Conservation (phyloP, 2,329 filamentous ascomycete species). For the Penicillium sp. region DNA sequence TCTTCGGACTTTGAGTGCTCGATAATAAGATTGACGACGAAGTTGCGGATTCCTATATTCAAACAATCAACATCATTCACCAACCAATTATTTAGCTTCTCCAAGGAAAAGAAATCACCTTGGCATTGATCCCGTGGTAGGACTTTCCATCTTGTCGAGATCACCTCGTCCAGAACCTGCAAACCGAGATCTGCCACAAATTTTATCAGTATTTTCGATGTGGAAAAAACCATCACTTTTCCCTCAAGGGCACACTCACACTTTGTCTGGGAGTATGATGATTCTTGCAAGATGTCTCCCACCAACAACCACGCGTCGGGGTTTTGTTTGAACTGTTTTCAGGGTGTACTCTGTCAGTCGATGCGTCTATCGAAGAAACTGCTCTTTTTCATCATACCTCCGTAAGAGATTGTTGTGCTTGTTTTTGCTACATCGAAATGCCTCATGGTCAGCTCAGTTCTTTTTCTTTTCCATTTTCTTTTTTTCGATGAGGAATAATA, state of each 20-base stretch:
- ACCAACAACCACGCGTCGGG: constrained; percentile 97
- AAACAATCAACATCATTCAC: background rate
- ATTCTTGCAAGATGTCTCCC: constrained; percentile 91
- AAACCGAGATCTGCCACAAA: constrained; percentile 70
- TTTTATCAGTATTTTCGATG: background rate
- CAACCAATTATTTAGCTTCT: background rate
- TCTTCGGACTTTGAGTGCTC: constrained; percentile 89
- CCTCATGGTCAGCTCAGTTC: background rate
- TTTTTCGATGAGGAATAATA: background rate
- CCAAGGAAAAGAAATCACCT: constrained; percentile 49
- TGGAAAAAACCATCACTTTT: background rate
- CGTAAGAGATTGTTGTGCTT: constrained; percentile 87
- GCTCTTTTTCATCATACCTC: constrained; percentile 58
- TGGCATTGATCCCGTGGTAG: constrained; percentile 93
- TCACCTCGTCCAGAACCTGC: constrained; percentile 96
- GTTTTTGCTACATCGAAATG: constrained; percentile 71
- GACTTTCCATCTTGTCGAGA: constrained; percentile 98
- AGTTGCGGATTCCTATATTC: constrained; percentile 84
- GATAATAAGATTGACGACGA: constrained; percentile 98
- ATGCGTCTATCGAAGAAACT: constrained; percentile 16
- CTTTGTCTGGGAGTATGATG: constrained; percentile 92
- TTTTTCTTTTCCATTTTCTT: background rate
- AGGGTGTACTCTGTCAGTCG: constrained; percentile 11
- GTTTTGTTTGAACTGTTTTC: constrained; percentile 91
- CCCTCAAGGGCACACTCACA: constrained; percentile 55